Percentiles rank a stretch among this genome's conserved stretches.
These are phyloP conservation scores for Akanthomyces uredinophilus DNA, from an alignment of 2,329 filamentous ascomycete genomes.

Conservation along the genomic window DNA sequence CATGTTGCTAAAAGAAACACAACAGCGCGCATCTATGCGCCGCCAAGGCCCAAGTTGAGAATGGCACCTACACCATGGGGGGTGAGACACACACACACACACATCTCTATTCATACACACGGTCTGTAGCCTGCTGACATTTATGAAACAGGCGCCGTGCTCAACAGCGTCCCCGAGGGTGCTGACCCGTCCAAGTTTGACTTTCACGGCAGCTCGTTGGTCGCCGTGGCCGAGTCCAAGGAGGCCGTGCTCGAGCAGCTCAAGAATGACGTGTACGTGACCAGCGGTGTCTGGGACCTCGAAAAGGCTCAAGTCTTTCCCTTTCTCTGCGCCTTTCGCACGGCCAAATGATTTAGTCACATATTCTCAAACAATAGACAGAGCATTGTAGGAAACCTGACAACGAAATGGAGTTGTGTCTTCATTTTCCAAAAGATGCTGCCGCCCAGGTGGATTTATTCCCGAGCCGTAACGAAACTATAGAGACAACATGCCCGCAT, in stretches of 20 bases:
- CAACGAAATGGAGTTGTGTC: neutral
- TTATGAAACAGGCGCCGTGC: constrained; percentile 53
- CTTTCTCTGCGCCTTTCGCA: constrained; percentile 39
- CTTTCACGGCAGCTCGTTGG: constrained; percentile 69
- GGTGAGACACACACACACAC: constrained; percentile 35
- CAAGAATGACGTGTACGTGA: constrained; percentile 67
- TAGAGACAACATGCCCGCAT: neutral
- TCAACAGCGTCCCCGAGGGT: constrained; percentile 61
- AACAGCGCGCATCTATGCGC: constrained; percentile 49
- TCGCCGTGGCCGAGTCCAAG: constrained; percentile 60
- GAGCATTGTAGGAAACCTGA: neutral
- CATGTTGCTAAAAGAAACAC: too few relatives aligned
- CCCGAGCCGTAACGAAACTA: neutral
- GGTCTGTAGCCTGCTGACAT: neutral
- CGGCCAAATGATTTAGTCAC: constrained; percentile 20
- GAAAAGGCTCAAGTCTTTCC: constrained; percentile 56
- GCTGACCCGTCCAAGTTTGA: constrained; percentile 53
- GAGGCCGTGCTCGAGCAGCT: constrained; percentile 65
- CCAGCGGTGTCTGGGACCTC: constrained; percentile 73
- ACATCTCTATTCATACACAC: too few relatives aligned
- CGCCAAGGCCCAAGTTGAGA: constrained; percentile 46
- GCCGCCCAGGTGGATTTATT: neutral
- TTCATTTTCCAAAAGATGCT: neutral
- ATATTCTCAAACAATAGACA: neutral
- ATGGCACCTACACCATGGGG: constrained; percentile 59